Base-by-base conservation (phyloP, 176 grass and related monocot genomes). In the Secale cereale region DNA sequence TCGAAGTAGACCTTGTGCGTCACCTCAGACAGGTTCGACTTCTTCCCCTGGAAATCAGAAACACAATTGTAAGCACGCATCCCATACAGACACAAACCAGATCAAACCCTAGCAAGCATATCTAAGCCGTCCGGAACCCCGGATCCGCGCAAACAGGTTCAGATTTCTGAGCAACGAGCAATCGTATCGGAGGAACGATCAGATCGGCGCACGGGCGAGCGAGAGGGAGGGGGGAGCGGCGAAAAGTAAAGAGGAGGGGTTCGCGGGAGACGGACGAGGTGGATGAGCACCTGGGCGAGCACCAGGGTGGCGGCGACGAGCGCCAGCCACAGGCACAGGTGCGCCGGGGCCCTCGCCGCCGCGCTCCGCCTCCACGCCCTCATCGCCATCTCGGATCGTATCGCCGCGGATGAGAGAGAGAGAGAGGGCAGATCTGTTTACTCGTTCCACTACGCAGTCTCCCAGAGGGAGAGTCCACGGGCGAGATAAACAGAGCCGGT, bases 1-100 rank as follows among this genome's bases (percentile, higher is more conserved):
- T 99, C 97, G 41, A 99, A 99, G 84, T 85, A 99, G 45, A 99
- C 94, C 84, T 97, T 99, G 86, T 97, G 82, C 5, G 97, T 97
- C 41, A 99, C 97, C 79, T 97, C 90, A 2, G 86, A 97, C 85
- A 96, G 37, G 59, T 92, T 88, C 2, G 89, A 76, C 29, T 87
- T 88, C 82, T 94, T 99, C 28, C 86, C 97, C 97, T 99, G 68
- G 76, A 59, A 84, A 3, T 0, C 8, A 78, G 6, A 20, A 65
- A 30, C 26, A 22, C 11, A 60, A 14, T 36, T 2, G 62, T 85
- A 29, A 81, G 37, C 3, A 26, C 27, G 83, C 22, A 70, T 15
- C n/a, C 13, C 74, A 28, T 68, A n/a, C 2, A 86, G 31, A n/a
- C 11, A 22, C 29, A 10, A 69, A 29, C 32, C 14, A 67, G 52